phyloP scores from a whole-genome alignment of 1,139 yeast species.

The Blastobotrys persicus region DNA sequence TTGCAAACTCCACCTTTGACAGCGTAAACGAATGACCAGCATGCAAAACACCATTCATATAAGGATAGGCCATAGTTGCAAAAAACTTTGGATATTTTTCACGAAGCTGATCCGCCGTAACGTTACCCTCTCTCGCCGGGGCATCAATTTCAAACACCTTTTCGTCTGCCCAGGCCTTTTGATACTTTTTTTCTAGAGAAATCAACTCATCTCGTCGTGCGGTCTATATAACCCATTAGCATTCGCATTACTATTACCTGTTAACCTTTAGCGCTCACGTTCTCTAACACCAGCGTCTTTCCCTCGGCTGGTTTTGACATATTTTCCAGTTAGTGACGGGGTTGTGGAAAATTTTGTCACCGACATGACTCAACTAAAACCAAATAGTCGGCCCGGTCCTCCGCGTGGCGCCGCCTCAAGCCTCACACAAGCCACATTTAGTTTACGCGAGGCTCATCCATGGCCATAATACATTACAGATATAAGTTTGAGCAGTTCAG shows the following conservation, averaged over 20 bases:
- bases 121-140: conserved; percentile 58
- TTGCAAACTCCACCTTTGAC: conserved; percentile 89
- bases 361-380: conserved; percentile 1
- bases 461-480: too few relatives aligned
- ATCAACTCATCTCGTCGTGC: conserved; percentile 92
- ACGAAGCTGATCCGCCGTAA: conserved; percentile 66
- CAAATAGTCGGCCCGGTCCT: too few relatives aligned
- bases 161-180: conserved; percentile 81
- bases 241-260: not conserved
- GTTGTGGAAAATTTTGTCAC: not conserved
- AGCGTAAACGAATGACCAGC: conserved; percentile 97
- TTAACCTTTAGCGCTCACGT: conserved; percentile 33
- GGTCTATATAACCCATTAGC: conserved; percentile 42
- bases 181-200: conserved; percentile 87
- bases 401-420: too few relatives aligned
- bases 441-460: too few relatives aligned
- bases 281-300: conserved; percentile 43
- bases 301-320: conserved; percentile 22
- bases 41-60: conserved; percentile 97
- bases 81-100: conserved; percentile 80
- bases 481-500: too few relatives aligned
- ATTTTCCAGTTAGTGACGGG: not conserved
- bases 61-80: conserved; percentile 96
- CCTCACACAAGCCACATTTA: too few relatives aligned
- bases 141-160: conserved; percentile 85